Conservation (phyloP, 2,329 filamentous ascomycete genomes). For the Apiospora aurea region DNA sequence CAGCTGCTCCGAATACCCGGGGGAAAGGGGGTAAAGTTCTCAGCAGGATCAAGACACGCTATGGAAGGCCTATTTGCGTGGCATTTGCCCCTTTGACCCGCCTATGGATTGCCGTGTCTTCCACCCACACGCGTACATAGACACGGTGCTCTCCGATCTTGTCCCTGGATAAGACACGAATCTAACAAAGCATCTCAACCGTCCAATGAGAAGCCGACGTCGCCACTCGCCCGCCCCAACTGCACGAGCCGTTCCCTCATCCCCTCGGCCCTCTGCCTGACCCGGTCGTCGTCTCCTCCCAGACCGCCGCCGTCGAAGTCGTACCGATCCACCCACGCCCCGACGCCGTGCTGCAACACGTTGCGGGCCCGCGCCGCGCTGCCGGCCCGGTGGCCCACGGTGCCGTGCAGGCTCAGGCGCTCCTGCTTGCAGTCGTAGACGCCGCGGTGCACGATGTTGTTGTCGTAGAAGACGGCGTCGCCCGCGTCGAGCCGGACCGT, state of each 20-base stretch:
- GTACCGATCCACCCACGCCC: constrained; percentile 67
- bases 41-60: background rate
- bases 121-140: background rate
- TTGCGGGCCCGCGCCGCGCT: constrained; percentile 68
- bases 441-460: constrained; percentile 83
- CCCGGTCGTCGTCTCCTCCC: constrained; percentile 43
- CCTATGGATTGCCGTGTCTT: background rate
- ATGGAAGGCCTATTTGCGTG: background rate
- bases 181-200: constrained; percentile 47
- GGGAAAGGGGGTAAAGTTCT: background rate
- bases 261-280: constrained; percentile 60
- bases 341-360: constrained; percentile 78
- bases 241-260: constrained; percentile 70
- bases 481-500: constrained; percentile 73
- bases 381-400: constrained; percentile 67
- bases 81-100: too few relatives aligned
- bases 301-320: constrained; percentile 57
- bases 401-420: constrained; percentile 76
- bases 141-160: background rate
- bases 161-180: constrained; percentile 1
- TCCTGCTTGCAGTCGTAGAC: constrained; percentile 66
- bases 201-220: constrained; percentile 69
- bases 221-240: constrained; percentile 65
- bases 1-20: background rate
- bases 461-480: constrained; percentile 88